A percentile compares a stretch with the other conserved stretches of the same genome.
phyloP scores from a whole-genome alignment of 257 asterid genomes.

The Petunia axillaris region DNA sequence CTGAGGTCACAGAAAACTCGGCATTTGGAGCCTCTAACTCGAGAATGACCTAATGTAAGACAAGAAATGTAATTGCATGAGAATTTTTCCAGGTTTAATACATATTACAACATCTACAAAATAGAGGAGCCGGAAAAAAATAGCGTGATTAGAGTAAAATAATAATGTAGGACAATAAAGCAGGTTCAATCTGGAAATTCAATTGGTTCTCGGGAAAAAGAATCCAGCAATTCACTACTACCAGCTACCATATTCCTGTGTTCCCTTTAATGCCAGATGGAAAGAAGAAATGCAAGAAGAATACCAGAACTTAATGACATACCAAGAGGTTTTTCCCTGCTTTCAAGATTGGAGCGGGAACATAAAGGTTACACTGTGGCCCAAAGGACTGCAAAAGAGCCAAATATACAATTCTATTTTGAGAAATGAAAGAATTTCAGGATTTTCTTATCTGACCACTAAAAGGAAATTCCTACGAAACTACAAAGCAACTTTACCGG shows the following conservation, averaged over 20 bases:
- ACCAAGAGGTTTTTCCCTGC: constrained; percentile 77
- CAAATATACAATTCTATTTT: constrained; percentile 26
- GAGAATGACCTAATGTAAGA: constrained; percentile 60
- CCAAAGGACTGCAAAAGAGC: constrained; percentile 68
- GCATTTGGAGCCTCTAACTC: constrained; percentile 72
- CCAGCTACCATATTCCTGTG: background rate
- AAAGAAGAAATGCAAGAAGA: background rate
- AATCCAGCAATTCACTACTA: background rate
- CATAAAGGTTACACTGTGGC: constrained; percentile 91
- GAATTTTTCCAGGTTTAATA: background rate
- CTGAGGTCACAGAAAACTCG: constrained; percentile 56
- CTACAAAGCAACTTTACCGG: constrained; percentile 55
- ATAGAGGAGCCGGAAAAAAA: background rate
- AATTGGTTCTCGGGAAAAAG: background rate
- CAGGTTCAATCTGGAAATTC: constrained; percentile 12
- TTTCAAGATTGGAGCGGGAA: constrained; percentile 84
- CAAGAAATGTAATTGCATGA: constrained; percentile 8
- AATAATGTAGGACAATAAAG: background rate
- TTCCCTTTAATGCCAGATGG: background rate
- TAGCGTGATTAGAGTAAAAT: background rate
- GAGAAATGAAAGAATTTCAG: background rate
- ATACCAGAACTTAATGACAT: constrained; percentile 31
- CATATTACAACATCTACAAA: background rate
- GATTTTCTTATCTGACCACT: constrained; percentile 3
- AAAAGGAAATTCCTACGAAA: background rate